Conservation (phyloP, 2,329 filamentous ascomycete genomes). For the Bipolaris gigantea region DNA sequence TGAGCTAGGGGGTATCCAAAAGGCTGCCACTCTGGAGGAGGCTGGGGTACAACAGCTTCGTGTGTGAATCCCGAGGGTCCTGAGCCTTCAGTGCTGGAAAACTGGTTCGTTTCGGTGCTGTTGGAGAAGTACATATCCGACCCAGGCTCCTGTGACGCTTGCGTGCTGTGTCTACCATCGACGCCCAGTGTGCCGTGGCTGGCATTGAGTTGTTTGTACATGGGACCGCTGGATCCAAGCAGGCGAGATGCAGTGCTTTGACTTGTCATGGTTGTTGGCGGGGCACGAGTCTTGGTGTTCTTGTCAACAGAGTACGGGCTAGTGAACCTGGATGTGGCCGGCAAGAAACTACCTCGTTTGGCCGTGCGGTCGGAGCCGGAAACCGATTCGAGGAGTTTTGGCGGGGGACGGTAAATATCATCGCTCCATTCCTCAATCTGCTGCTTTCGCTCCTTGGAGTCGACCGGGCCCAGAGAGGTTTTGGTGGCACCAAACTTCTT, state of each 20-base stretch:
- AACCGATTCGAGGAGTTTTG: slow-evolving; percentile 74
- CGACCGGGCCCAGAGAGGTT: slow-evolving; percentile 73
- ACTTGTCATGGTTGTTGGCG: slow-evolving; percentile 91
- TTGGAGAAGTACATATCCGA: slow-evolving; percentile 50
- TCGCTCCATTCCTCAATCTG: slow-evolving; percentile 99
- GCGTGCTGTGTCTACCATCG: slow-evolving; percentile 37
- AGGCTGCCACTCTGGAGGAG: slow-evolving; percentile 94
- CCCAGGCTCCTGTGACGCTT: slow-evolving; percentile 39
- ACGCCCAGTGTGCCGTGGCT: slow-evolving; percentile 60
- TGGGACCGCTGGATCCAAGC: slow-evolving; percentile 63
- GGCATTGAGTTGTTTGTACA: slow-evolving; percentile 67
- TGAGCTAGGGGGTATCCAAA: slow-evolving; percentile 95
- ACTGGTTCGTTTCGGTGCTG: slow-evolving; percentile 49
- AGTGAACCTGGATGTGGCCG: slow-evolving; percentile 92
- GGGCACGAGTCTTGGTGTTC: slow-evolving; percentile 54
- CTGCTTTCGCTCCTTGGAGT: slow-evolving; percentile 80
- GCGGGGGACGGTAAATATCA: slow-evolving; percentile 91
- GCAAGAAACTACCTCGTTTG: slow-evolving; percentile 87
- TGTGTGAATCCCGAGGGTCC: slow-evolving; percentile 95
- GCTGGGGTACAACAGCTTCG: slow-evolving; percentile 92
- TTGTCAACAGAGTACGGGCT: slow-evolving; percentile 80
- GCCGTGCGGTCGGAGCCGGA: slow-evolving; percentile 67
- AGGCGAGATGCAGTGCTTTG: slow-evolving; percentile 76
- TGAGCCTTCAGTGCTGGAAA: slow-evolving; percentile 65
- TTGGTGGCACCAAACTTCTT: slow-evolving; percentile 81